Base-by-base conservation (phyloP, 305 asterid genomes). In the Plantago lanceolata region DNA sequence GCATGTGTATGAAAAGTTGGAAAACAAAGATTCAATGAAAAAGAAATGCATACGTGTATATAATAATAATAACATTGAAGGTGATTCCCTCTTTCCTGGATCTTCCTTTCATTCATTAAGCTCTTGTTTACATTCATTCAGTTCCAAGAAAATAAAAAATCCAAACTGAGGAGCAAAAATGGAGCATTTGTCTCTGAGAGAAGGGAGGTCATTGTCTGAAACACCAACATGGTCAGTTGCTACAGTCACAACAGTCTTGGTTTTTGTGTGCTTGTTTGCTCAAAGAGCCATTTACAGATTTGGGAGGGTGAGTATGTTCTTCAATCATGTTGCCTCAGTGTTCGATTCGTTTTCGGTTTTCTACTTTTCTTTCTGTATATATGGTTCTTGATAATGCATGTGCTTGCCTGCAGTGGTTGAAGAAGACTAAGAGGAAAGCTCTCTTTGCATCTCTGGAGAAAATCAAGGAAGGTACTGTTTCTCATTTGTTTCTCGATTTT, bases 221-320 rank as follows among this genome's bases (percentile, higher is more conserved):
- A 90, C 97, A 47, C 97, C 97, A 62, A 88, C 97, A 35, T 90
- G 97, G 96, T 80, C 96, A n/a, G 97, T 90, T 66, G 97, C 97
- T 63, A 72, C 95, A n/a, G 95, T 88, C 61, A 88, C 84, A 26
- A 88, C 97, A 31, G 86, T 86, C 44, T 80, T 90, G 97, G 97
- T 90, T 64, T n/a, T 90, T 59, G 81, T 86, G 45, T 88, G 96
- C 68, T 82, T 91, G 65, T 82, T 89, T 58, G 84, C 79, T 52
- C 83, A 91, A 72, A 78, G 96, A 69, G 85, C 95, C 70, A 88
- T 91, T 72, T 90, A 84, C 82, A 75, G 85, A 78, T 88, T 84
- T 63, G 95, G 96, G 59, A 86, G 72, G 94, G 97, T 88, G 20
- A 73, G 97, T 88, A 18, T 71, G 83, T 72, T n/a, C n/a, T n/a